Conservation (phyloP, 176 grass and related monocot genomes). For the Musa acuminata region DNA sequence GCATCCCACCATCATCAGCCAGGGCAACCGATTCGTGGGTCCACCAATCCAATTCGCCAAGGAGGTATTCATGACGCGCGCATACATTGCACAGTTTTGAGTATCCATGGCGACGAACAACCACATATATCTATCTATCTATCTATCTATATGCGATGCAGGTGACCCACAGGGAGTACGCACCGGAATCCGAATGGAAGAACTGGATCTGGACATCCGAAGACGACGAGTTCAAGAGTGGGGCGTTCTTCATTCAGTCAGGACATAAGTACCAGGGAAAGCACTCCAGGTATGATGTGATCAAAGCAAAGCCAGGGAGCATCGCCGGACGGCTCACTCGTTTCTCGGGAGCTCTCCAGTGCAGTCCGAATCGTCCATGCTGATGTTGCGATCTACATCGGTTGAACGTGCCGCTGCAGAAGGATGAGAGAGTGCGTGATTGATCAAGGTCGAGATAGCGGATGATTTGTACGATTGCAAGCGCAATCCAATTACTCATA, state of each 20-base stretch:
- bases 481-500: too few species aligned
- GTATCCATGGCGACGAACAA: background rate
- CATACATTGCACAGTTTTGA: background rate
- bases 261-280: conserved; percentile 21
- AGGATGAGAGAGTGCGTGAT: background rate
- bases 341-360: conserved; percentile 49
- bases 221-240: conserved; percentile 48
- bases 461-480: background rate
- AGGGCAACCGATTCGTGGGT: conserved; percentile 67
- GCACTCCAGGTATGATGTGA: conserved; percentile 34
- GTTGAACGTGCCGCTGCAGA: background rate
- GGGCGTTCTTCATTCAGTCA: conserved; percentile 74
- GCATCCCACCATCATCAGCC: conserved; percentile 80
- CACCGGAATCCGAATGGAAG: conserved; percentile 37
- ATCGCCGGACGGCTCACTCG: conserved; percentile 37
- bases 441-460: background rate
- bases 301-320: conserved; percentile 45
- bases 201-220: conserved; percentile 82
- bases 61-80: conserved; percentile 14
- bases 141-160: background rate
- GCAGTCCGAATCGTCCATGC: conserved; percentile 24
- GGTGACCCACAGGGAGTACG: conserved; percentile 68
- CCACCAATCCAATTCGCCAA: conserved; percentile 29
- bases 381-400: background rate
- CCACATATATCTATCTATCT: background rate